Evolutionary conservation across 2,329 filamentous ascomycete species (phyloP).

Genomic region (Talaromyces verruculosus): DNA sequence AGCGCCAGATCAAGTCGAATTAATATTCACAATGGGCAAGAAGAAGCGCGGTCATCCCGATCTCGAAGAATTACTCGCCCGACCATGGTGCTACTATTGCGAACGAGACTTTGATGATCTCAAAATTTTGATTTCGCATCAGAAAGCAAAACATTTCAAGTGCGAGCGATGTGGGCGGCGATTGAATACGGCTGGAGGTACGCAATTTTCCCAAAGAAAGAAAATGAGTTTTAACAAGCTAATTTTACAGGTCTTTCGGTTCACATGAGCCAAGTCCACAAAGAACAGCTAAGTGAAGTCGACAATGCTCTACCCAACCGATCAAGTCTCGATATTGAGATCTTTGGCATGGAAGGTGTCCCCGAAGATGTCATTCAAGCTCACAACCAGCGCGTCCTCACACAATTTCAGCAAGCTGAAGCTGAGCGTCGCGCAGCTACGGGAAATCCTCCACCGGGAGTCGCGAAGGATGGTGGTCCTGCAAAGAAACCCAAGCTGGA

Average conservation of each 20-base stretch:
- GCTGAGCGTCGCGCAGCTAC: conserved; percentile 77
- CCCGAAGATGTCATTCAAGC: conserved; percentile 79
- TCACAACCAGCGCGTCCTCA: conserved; percentile 82
- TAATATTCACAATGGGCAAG: conserved; percentile 50
- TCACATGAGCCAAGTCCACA: conserved; percentile 98
- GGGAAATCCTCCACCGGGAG: conserved; percentile 72
- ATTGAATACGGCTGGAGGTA: conserved; percentile 92
- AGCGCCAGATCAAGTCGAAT: background rate
- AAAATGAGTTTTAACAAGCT: background rate
- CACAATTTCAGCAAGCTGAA: conserved; percentile 81
- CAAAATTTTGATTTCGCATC: conserved; percentile 93
- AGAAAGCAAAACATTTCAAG: conserved; percentile 99
- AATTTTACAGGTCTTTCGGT: conserved; percentile 73
- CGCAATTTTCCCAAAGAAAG: conserved; percentile 27
- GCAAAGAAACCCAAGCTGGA: conserved; percentile 71
- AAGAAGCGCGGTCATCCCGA: conserved; percentile 85
- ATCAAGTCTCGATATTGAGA: conserved; percentile 83
- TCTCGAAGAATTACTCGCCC: conserved; percentile 80
- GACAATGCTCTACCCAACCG: conserved; percentile 91
- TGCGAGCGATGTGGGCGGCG: conserved; percentile 86
- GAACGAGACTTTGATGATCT: conserved; percentile 97
- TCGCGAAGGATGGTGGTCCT: conserved; percentile 37
- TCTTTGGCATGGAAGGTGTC: conserved; percentile 97
- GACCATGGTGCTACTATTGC: conserved; percentile 99
- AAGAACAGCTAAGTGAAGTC: conserved; percentile 81